These are phyloP conservation scores for Globisporangium radiosum DNA, from an alignment of 352 stramenopile genomes.

Conservation along the genomic window DNA sequence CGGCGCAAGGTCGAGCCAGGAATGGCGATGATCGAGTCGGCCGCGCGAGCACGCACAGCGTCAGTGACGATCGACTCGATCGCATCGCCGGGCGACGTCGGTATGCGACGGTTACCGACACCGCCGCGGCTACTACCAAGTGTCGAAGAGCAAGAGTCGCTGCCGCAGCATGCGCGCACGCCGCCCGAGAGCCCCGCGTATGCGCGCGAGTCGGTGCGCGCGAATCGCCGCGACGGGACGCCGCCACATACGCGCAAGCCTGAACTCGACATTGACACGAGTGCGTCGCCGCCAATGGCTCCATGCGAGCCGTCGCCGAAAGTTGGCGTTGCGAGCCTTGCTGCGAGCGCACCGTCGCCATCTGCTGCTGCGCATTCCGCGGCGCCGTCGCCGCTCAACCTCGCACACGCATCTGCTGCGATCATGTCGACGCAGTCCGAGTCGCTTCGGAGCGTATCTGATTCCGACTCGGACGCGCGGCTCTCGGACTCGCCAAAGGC, in stretches of 20 bases:
- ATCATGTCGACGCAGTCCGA: slow-evolving; percentile 12
- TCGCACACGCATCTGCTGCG: slow-evolving; percentile 5
- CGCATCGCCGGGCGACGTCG: slow-evolving; percentile 7
- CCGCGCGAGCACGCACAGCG: slow-evolving; percentile 12
- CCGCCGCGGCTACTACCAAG: slow-evolving; percentile 6
- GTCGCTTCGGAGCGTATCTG: slow-evolving; percentile 1
- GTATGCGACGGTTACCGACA: slow-evolving; percentile 4
- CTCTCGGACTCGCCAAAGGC: no score
- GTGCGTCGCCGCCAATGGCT: not conserved
- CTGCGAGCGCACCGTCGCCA: not conserved
- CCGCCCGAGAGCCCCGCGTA: slow-evolving; percentile 9
- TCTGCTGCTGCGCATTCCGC: not conserved
- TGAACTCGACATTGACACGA: slow-evolving; percentile 14
- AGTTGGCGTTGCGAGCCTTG: not conserved
- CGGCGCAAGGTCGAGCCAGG: slow-evolving; percentile 18
- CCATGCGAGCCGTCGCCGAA: not conserved
- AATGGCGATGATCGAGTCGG: not conserved
- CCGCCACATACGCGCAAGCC: not conserved
- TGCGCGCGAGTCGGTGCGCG: slow-evolving; percentile 4
- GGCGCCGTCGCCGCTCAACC: slow-evolving; percentile 8
- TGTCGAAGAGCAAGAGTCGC: slow-evolving; percentile 6
- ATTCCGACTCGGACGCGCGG: no score
- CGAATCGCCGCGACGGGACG: slow-evolving; percentile 1
- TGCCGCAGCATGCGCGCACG: slow-evolving; percentile 1
- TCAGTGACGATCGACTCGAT: slow-evolving; percentile 28